Base-by-base conservation (phyloP, 345 rosid species). In the Tarenaya hassleriana region DNA sequence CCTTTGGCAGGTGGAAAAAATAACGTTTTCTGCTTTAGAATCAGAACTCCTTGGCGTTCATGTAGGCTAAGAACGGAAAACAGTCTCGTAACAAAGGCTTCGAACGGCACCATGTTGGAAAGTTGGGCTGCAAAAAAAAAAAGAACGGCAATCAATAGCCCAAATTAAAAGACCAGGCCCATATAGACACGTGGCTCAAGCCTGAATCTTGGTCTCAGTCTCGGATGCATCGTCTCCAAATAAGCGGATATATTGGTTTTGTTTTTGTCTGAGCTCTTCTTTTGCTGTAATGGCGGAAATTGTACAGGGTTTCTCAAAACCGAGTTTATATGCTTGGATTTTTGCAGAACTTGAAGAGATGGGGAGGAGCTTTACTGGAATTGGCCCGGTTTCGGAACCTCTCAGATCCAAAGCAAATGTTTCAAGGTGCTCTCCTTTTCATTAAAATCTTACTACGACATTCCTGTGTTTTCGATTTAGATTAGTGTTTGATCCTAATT, bases 341-440 rank as follows among this genome's bases (percentile, higher is more conserved):
- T 32, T 33, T 34, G 40, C 66, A 91, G 98, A 91, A 91, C 61
- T 61, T 91, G 56, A 80, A 84, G 16, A 79, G 78, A 62, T 91
- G 98, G 98, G 95, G 80, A 43, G 92, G 95, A 34, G 72, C 86
- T 58, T 51, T 91, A 60, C 47, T 91, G 58, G 98, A 91, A 75
- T 52, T 87, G 77, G 80, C 95, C 53, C 98, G 84, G 82, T 87
- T 84, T 73, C 95, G 82, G 61, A 72, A 38, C 33, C 40, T 68
- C 52, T 19, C 71, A 7, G 95, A 87, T 57, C 62, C 96, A 1
- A 88, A 84, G 72, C 75, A 70, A 69, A 77, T 78, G 86, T 73
- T 91, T 55, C 72, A 64, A 75, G 97, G 97, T 86, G n/a, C 24
- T 50, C 16, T 40, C 5, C 6, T 33, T 47, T 33, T 21, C 27